These are phyloP conservation scores for Heteromeles arbutifolia DNA, from an alignment of 306 rosid species.

Conservation along the genomic window DNA sequence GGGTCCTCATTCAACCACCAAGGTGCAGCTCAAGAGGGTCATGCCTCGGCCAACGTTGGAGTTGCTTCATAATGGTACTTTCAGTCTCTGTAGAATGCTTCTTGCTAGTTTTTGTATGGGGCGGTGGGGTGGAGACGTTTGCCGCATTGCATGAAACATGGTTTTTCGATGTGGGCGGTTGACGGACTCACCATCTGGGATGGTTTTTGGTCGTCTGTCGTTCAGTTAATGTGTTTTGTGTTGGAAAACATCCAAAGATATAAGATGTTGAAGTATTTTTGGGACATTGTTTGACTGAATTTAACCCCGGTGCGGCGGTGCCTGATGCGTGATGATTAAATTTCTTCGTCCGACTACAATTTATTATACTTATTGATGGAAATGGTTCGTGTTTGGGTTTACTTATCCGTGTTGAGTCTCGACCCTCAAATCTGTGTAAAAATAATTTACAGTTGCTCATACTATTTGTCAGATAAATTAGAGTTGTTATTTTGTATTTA, in stretches of 20 bases:
- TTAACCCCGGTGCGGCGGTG: background rate
- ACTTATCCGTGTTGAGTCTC: background rate
- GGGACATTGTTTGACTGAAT: background rate
- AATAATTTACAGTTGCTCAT: too few species aligned
- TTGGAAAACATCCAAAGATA: background rate
- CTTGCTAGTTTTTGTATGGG: conserved; percentile 27
- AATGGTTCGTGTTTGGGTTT: background rate
- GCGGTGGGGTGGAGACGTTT: conserved; percentile 37
- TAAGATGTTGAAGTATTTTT: background rate
- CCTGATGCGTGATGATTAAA: background rate
- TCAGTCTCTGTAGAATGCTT: conserved; percentile 36
- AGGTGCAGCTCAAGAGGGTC: conserved; percentile 42
- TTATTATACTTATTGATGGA: background rate
- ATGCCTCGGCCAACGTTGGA: conserved; percentile 55
- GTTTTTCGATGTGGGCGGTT: conserved; percentile 34
- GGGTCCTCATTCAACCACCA: conserved; percentile 48
- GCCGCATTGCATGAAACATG: conserved; percentile 30
- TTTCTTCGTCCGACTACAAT: background rate
- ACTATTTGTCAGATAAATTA: too few species aligned
- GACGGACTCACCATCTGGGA: conserved; percentile 34
- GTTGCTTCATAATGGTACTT: conserved; percentile 49
- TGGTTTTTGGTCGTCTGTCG: conserved; percentile 16
- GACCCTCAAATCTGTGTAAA: too few species aligned
- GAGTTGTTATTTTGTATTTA: too few species aligned
- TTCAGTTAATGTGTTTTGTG: conserved; percentile 11